phyloP scores from a whole-genome alignment of 495 filamentous ascomycete genomes.

The Apodospora peruviana region DNA sequence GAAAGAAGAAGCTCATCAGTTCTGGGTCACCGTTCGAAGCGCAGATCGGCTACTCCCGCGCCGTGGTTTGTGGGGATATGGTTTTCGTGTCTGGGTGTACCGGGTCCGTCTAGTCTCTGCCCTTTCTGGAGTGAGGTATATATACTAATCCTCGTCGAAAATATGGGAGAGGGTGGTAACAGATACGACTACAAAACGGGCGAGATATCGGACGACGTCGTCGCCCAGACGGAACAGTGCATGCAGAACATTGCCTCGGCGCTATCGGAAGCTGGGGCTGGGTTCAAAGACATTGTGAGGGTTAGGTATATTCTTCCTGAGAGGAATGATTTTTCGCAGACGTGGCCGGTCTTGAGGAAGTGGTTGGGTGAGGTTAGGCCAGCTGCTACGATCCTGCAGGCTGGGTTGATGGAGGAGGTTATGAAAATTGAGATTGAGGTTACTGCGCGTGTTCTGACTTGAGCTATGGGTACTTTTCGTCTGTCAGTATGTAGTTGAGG shows the following conservation, averaged over 20 bases:
- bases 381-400: slow-evolving; percentile 37
- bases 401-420: slow-evolving; percentile 33
- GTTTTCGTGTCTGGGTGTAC: slow-evolving; percentile 38
- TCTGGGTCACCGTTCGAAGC: slow-evolving; percentile 35
- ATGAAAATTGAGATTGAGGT: slow-evolving; percentile 42
- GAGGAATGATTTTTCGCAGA: slow-evolving; percentile 22
- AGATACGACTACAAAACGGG: slow-evolving; percentile 36
- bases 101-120: slow-evolving; percentile 16
- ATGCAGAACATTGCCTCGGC: slow-evolving; percentile 29
- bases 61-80: slow-evolving; percentile 30
- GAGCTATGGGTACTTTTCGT: too few relatives aligned
- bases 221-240: slow-evolving; percentile 29
- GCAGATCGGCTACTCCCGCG: slow-evolving; percentile 38
- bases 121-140: slow-evolving; percentile 1
- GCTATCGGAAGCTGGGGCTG: slow-evolving; percentile 24
- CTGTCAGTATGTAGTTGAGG: too few relatives aligned
- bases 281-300: slow-evolving; percentile 30
- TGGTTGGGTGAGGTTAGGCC: slow-evolving; percentile 32
- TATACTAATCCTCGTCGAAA: background rate
- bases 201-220: slow-evolving; percentile 24
- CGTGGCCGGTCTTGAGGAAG: slow-evolving; percentile 30
- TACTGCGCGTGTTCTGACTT: too few relatives aligned
- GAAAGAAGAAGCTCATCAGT: too few relatives aligned
- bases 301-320: slow-evolving; percentile 35
- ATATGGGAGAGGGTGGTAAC: too few relatives aligned